These are phyloP conservation scores for Auxenochlorella pyrenoidosa DNA, from an alignment of 139 green algal genomes.

Conservation along the genomic window DNA sequence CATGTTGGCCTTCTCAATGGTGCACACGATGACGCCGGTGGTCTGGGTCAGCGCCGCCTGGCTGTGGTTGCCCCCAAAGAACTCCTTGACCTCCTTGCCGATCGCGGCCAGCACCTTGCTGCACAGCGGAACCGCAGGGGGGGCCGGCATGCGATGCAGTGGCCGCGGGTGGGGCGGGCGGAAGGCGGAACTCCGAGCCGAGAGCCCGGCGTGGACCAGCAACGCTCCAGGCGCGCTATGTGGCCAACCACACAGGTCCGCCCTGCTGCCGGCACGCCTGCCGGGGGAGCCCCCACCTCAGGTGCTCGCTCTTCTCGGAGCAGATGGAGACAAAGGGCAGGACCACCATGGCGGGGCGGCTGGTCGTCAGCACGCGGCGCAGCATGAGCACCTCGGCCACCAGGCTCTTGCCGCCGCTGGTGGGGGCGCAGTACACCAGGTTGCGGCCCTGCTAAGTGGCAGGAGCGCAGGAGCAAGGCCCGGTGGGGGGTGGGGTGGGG, in stretches of 20 bases:
- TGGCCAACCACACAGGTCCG: too few species aligned
- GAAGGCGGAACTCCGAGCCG: too few species aligned
- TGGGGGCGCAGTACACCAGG: constrained; percentile 91
- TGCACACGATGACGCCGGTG: constrained; percentile 80
- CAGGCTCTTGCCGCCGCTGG: constrained; percentile 87
- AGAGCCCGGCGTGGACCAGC: not conserved
- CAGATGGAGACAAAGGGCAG: constrained; percentile 77
- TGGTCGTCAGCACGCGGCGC: constrained; percentile 55
- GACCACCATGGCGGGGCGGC: constrained; percentile 52
- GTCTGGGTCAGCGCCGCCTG: constrained; percentile 5
- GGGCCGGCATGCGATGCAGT: too few species aligned
- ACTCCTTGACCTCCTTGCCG: constrained; percentile 41
- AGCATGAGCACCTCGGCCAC: constrained; percentile 91
- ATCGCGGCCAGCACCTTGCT: constrained; percentile 56
- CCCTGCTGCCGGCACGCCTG: not conserved
- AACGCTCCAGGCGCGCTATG: too few species aligned
- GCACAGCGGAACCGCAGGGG: not conserved
- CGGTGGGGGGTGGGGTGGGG: too few species aligned
- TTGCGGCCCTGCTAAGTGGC: constrained; percentile 35
- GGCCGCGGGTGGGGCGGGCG: too few species aligned
- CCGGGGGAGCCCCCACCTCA: constrained; percentile 26
- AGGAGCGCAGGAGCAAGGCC: too few species aligned
- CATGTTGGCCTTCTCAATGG: constrained; percentile 88
- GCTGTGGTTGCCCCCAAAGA: constrained; percentile 36
- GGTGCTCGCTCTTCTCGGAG: constrained; percentile 67